phyloP scores from a whole-genome alignment of 2,329 filamentous ascomycete genomes.

The Daldinia eschscholtzii region DNA sequence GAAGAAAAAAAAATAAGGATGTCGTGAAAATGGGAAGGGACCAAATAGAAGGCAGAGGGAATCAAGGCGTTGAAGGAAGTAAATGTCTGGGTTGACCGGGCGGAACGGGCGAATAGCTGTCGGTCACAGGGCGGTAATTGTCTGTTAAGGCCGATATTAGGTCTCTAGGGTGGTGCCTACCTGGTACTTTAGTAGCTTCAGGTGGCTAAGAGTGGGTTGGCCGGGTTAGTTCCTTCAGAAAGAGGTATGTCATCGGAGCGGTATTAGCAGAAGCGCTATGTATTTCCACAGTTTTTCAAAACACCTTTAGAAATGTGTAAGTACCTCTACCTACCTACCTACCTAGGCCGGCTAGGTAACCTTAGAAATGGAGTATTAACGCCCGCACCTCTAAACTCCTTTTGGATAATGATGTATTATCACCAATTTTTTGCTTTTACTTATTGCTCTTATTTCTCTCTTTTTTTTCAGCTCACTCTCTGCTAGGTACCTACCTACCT shows the following conservation, averaged over 20 bases:
- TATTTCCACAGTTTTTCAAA: neutral
- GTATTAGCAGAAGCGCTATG: neutral
- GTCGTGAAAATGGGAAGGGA: slow-evolving; percentile 29
- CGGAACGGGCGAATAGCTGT: slow-evolving; percentile 36
- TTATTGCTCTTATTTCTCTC: neutral
- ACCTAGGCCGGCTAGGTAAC: too few relatives aligned
- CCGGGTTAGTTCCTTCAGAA: slow-evolving; percentile 4
- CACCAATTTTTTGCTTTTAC: neutral
- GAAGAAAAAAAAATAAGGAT: neutral
- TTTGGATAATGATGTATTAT: slow-evolving; percentile 21
- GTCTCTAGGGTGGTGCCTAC: slow-evolving; percentile 5
- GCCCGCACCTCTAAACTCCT: slow-evolving; percentile 25
- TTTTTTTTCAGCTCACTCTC: neutral
- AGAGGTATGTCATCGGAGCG: slow-evolving; percentile 19
- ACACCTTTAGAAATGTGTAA: neutral
- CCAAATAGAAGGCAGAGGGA: slow-evolving; percentile 22
- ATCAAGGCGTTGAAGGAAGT: slow-evolving; percentile 30
- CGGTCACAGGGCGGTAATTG: slow-evolving; percentile 17
- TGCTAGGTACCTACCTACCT: too few relatives aligned
- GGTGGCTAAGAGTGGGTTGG: slow-evolving; percentile 35
- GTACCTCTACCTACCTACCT: too few relatives aligned
- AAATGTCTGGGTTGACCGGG: slow-evolving; percentile 37
- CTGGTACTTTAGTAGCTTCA: slow-evolving; percentile 18
- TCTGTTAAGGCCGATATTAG: slow-evolving; percentile 38
- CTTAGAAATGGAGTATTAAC: neutral